Conservation (phyloP, 176 grass and related monocot genomes). For the Oryza australiensis region DNA sequence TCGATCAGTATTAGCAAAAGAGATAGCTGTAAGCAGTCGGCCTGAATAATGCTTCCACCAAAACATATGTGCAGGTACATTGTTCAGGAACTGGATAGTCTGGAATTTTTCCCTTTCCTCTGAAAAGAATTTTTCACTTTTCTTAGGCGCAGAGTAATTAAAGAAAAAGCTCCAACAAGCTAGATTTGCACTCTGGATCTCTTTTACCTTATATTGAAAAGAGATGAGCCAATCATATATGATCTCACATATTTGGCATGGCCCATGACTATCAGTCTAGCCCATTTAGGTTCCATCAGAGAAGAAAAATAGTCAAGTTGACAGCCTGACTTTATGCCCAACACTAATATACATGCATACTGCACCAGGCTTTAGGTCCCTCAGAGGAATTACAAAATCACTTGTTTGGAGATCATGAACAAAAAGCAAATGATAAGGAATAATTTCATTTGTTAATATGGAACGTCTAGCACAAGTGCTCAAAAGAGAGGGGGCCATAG, state of each 20-base stretch:
- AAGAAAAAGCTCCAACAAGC: conserved; percentile 35
- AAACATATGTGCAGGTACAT: neutral
- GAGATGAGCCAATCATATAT: conserved; percentile 38
- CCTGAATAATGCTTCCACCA: neutral
- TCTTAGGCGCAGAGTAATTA: conserved; percentile 20
- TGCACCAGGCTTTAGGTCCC: conserved; percentile 24
- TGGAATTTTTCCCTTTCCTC: neutral
- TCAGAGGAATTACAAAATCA: conserved; percentile 2
- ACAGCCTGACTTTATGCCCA: conserved; percentile 44
- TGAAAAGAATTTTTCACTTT: conserved; percentile 18
- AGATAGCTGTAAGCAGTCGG: neutral
- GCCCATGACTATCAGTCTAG: conserved; percentile 16
- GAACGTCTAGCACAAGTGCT: conserved; percentile 31
- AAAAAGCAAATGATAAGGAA: conserved; percentile 49
- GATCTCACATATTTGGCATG: conserved; percentile 37
- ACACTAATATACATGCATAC: conserved; percentile 25
- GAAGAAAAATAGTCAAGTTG: conserved; percentile 39
- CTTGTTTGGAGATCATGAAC: conserved; percentile 39
- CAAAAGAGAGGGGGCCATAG: conserved; percentile 4
- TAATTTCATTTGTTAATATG: conserved; percentile 34
- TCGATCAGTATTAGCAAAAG: neutral
- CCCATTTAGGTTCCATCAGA: conserved; percentile 36
- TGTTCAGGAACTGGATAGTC: conserved; percentile 22
- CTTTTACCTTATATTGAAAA: conserved; percentile 50
- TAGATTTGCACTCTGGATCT: conserved; percentile 43